Evolutionary conservation across 805 yeast genomes (phyloP).

Genomic region (Myxozyma monticola): DNA sequence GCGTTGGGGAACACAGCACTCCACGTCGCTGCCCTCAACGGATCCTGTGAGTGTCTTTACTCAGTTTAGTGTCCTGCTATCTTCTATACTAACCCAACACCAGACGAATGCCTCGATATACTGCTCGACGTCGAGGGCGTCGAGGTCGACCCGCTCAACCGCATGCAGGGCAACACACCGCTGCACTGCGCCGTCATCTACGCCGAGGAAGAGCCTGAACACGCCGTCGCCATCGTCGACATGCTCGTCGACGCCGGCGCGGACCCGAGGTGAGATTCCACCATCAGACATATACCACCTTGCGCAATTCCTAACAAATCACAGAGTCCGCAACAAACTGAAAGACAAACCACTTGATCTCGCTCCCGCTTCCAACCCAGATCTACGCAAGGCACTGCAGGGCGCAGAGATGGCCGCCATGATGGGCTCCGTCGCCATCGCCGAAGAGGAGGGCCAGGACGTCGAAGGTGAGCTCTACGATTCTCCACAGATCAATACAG

Average conservation of each 20-base stretch:
- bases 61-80: background rate
- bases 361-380: constrained; percentile 53
- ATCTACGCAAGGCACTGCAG: constrained; percentile 63
- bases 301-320: background rate
- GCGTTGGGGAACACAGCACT: constrained; percentile 78
- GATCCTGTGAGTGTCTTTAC: constrained; percentile 49
- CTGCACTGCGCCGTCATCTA: constrained; percentile 82
- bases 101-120: constrained; percentile 73
- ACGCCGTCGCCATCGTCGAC: constrained; percentile 73
- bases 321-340: constrained; percentile 51
- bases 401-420: constrained; percentile 74
- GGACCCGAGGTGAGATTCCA: constrained; percentile 53
- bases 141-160: constrained; percentile 79
- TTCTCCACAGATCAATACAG: no score
- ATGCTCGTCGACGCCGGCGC: constrained; percentile 89
- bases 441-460: constrained; percentile 24
- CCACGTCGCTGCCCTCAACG: constrained; percentile 78
- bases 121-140: constrained; percentile 86
- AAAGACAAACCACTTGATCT: constrained; percentile 78
- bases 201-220: constrained; percentile 77
- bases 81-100: background rate
- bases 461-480: constrained; percentile 24
- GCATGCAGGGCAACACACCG: constrained; percentile 80
- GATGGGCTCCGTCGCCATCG: constrained; percentile 31
- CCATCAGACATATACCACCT: background rate